A percentile compares a stretch with the other conserved stretches of the same genome.
Conservation (phyloP, 169 alveolate species). For the Prorocentrum cordatum region DNA sequence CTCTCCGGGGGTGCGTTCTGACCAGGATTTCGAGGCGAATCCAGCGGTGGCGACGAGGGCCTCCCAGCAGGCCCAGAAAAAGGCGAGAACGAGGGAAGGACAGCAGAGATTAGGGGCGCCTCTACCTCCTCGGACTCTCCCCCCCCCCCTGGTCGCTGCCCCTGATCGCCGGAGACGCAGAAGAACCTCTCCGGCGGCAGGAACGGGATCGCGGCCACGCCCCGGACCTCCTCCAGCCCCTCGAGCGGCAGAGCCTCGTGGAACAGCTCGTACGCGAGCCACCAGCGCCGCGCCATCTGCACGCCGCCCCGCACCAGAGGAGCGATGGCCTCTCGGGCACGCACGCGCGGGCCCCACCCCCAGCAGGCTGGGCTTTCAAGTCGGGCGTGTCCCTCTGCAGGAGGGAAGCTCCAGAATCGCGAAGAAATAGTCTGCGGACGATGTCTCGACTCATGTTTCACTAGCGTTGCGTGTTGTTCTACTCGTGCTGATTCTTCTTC, state of each 20-base stretch:
- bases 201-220: background rate
- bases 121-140: background rate
- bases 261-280: constrained; percentile 62
- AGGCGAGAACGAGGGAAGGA: too few relatives aligned
- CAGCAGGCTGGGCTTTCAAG: constrained; percentile 33
- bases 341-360: background rate
- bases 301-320: background rate
- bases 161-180: constrained; percentile 34
- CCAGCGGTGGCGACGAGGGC: too few relatives aligned
- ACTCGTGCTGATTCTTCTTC: too few relatives aligned
- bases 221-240: background rate
- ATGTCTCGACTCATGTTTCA: too few relatives aligned
- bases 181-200: constrained; percentile 60
- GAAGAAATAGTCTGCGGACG: too few relatives aligned
- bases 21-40: too few relatives aligned
- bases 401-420: too few relatives aligned
- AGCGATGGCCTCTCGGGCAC: background rate
- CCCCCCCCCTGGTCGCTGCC: background rate
- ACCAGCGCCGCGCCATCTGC: constrained; percentile 43
- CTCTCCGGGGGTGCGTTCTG: too few relatives aligned
- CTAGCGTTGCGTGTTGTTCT: too few relatives aligned
- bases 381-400: constrained; percentile 16
- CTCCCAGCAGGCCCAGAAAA: too few relatives aligned
- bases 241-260: background rate
- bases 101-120: too few relatives aligned